Percentiles rank a stretch among this genome's conserved stretches.
Conservation (phyloP, 2,329 filamentous ascomycete species). For the Cercospora janseana region DNA sequence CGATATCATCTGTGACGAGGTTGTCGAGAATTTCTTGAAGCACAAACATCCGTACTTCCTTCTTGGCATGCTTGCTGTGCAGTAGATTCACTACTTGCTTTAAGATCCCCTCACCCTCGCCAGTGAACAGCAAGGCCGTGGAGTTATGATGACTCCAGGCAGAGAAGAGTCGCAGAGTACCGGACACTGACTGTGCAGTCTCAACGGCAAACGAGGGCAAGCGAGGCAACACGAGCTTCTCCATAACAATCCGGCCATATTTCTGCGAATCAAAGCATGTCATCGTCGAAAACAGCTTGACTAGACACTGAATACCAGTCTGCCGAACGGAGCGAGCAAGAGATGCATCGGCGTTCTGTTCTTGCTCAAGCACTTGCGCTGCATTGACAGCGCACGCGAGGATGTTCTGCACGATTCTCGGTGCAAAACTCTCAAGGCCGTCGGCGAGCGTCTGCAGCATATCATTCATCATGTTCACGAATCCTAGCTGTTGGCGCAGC, state of each 20-base stretch:
- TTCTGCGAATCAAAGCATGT: constrained; percentile 67
- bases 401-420: constrained; percentile 69
- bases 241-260: constrained; percentile 69
- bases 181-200: constrained; percentile 85
- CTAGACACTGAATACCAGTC: constrained; percentile 77
- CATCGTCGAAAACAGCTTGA: constrained; percentile 72
- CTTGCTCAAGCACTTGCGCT: constrained; percentile 33
- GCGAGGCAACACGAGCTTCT: constrained; percentile 72
- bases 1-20: constrained; percentile 59
- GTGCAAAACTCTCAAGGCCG: constrained; percentile 66
- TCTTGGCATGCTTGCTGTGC: constrained; percentile 69
- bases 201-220: constrained; percentile 77
- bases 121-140: constrained; percentile 67
- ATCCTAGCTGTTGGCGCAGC: constrained; percentile 77
- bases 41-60: constrained; percentile 80
- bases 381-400: constrained; percentile 67
- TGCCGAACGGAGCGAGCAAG: constrained; percentile 66
- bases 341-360: constrained; percentile 46
- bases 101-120: constrained; percentile 60
- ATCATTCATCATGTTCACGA: constrained; percentile 86
- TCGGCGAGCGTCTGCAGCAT: constrained; percentile 81
- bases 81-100: constrained; percentile 71
- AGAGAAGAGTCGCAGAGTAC: constrained; percentile 73
- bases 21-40: constrained; percentile 70
- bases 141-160: constrained; percentile 72